A percentile compares a stretch with the other conserved stretches of the same genome.
phyloP scores from a whole-genome alignment of 371 early-diverging fungal genomes.

The Quaeritorhiza haematococci region DNA sequence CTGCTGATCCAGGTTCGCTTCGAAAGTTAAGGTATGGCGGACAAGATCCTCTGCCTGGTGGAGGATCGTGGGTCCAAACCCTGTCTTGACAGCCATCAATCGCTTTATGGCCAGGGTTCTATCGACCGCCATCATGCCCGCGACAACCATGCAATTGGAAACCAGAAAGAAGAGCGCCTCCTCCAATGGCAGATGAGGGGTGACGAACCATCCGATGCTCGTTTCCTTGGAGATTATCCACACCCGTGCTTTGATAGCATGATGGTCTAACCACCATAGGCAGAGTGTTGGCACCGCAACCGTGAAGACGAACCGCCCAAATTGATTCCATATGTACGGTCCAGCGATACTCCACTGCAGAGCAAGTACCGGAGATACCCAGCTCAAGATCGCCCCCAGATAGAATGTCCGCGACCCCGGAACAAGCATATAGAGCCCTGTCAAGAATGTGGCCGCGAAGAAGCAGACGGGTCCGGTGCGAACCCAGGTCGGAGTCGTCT shows the following conservation, averaged over 20 bases:
- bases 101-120: slow-evolving; percentile 24
- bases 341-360: slow-evolving; percentile 54
- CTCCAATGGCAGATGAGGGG: slow-evolving; percentile 51
- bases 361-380: slow-evolving; percentile 49
- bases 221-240: slow-evolving; percentile 50
- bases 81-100: not conserved
- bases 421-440: slow-evolving; percentile 12
- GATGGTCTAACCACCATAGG: slow-evolving; percentile 49
- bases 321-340: slow-evolving; percentile 45
- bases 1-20: slow-evolving; percentile 11
- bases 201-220: slow-evolving; percentile 45
- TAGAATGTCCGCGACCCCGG: slow-evolving; percentile 49
- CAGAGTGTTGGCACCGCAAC: slow-evolving; percentile 44
- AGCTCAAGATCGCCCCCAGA: slow-evolving; percentile 50
- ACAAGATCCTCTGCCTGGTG: not conserved
- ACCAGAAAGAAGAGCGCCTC: slow-evolving; percentile 56
- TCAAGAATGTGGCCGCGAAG: not conserved
- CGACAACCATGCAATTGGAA: slow-evolving; percentile 53
- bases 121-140: slow-evolving; percentile 55
- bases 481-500: not conserved
- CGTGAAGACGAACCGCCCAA: slow-evolving; percentile 21
- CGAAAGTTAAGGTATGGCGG: not conserved
- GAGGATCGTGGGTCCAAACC: not conserved
- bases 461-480: not conserved
- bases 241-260: slow-evolving; percentile 48